phyloP scores from a whole-genome alignment of 345 rosid genomes.

The Passiflora organensis region DNA sequence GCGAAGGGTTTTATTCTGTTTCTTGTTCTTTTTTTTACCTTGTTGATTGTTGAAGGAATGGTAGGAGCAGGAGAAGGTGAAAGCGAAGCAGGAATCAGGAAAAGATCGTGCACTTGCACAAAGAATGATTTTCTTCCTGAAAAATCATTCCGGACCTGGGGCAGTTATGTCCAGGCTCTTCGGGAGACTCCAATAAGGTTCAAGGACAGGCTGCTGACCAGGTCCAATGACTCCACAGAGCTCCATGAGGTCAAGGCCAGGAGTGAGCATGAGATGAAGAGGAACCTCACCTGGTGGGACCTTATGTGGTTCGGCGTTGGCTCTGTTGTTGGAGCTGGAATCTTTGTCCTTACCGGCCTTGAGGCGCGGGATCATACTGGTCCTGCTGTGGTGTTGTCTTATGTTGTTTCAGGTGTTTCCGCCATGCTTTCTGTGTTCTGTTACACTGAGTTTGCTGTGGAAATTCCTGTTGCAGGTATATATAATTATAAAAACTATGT shows the following conservation, averaged over 20 bases:
- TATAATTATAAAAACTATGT: not conserved
- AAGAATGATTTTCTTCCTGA: not conserved
- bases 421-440: constrained; percentile 16
- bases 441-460: constrained; percentile 13
- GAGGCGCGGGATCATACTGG: not conserved
- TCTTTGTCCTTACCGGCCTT: constrained; percentile 4
- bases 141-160: constrained; percentile 3
- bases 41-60: not conserved
- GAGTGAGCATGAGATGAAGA: constrained; percentile 7
- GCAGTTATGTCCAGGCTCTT: constrained; percentile 2
- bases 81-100: not conserved
- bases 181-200: constrained; percentile 1
- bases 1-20: too few relatives aligned
- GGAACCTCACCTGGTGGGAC: constrained; percentile 7
- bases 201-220: constrained; percentile 2
- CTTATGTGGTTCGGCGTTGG: constrained; percentile 9
- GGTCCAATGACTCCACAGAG: not conserved
- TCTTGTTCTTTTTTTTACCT: too few relatives aligned
- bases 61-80: not conserved
- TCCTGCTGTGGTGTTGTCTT: constrained; percentile 12
- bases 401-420: constrained; percentile 9
- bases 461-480: constrained; percentile 2
- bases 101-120: not conserved
- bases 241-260: constrained; percentile 1
- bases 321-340: constrained; percentile 2